phyloP scores from a whole-genome alignment of 1,284 basidiomycete genomes.

The Dichomitus squalens region DNA sequence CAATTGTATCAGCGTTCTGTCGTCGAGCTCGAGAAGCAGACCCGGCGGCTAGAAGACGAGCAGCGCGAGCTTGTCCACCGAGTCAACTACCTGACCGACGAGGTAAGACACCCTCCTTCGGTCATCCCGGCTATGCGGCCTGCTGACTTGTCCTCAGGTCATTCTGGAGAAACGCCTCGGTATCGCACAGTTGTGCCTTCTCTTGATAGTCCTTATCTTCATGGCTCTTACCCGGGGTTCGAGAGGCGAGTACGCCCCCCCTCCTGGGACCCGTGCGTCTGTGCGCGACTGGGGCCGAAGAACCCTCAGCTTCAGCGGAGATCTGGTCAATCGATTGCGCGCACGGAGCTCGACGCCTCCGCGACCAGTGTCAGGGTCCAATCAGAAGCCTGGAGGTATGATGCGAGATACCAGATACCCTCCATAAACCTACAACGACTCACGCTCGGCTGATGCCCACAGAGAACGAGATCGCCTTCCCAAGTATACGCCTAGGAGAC shows the following conservation, averaged over 20 bases:
- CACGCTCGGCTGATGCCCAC: not conserved
- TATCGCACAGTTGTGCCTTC: slow-evolving; percentile 79
- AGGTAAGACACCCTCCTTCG: slow-evolving; percentile 47
- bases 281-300: slow-evolving; percentile 56
- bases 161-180: slow-evolving; percentile 83
- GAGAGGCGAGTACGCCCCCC: slow-evolving; percentile 43
- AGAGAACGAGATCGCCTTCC: slow-evolving; percentile 27
- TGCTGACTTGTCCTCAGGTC: slow-evolving; percentile 47
- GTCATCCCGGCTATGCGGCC: not conserved
- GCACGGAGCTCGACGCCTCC: slow-evolving; percentile 38
- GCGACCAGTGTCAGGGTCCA: not conserved
- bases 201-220: slow-evolving; percentile 80
- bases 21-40: slow-evolving; percentile 72
- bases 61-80: slow-evolving; percentile 64
- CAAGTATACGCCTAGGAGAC: slow-evolving; percentile 19
- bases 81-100: slow-evolving; percentile 73
- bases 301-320: slow-evolving; percentile 56
- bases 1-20: slow-evolving; percentile 66
- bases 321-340: slow-evolving; percentile 49
- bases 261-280: slow-evolving; percentile 30
- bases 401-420: not conserved
- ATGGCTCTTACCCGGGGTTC: slow-evolving; percentile 84
- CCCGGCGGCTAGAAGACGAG: slow-evolving; percentile 68
- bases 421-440: not conserved
- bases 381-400: slow-evolving; percentile 9